Base-by-base conservation (phyloP, 2,329 filamentous ascomycete genomes). In the Fusarium miscanthi region DNA sequence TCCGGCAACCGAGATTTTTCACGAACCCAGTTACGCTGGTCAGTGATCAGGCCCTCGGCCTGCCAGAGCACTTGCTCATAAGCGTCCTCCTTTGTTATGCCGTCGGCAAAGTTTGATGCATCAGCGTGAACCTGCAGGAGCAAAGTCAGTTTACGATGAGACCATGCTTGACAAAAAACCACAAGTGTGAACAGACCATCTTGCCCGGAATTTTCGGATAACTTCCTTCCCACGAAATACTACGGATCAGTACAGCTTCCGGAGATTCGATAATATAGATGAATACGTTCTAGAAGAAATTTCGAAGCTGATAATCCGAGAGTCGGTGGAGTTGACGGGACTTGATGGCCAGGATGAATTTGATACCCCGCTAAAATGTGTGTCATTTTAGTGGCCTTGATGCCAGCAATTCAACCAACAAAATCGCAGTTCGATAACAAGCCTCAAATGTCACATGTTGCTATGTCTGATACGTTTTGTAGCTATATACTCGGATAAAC, bases 1-100 rank as follows among this genome's bases (percentile, higher is more conserved):
- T 61, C 19, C 43, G 49, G 40, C 31, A 31, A 51, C 25, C 21
- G 46, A 49, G 31, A 41, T 12, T 35, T 71, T 51, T 30, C 25
- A 77, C 87, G 74, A 82, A 95, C 93, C 93, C 93, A 95, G 78
- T 95, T 95, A 56, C 90, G 87, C 79, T 95, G 93, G 11, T 87
- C 92, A 30, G 90, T 87, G 74, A 94, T 90, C 2, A 96, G 84
- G 2, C 90, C 89, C 69, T 88, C 86, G 2, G 92, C 90, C 78
- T 94, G 91, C 57, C 91, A 85, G 17, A 94, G 82, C 4, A 95
- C 89, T 76, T 95, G 93, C 70, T 88, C 86, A 74, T 95, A 95
- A 30, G 91, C 92, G 69, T 93, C 89, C 64, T 89, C 85, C 81
- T 95, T 95, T 59, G 86, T 89, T 67, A 94, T 81, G 72, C 89